A percentile compares a stretch with the other conserved stretches of the same genome.
Evolutionary conservation across 2,329 filamentous ascomycete species (phyloP).

Genomic region (Chaetothyriales sp.): DNA sequence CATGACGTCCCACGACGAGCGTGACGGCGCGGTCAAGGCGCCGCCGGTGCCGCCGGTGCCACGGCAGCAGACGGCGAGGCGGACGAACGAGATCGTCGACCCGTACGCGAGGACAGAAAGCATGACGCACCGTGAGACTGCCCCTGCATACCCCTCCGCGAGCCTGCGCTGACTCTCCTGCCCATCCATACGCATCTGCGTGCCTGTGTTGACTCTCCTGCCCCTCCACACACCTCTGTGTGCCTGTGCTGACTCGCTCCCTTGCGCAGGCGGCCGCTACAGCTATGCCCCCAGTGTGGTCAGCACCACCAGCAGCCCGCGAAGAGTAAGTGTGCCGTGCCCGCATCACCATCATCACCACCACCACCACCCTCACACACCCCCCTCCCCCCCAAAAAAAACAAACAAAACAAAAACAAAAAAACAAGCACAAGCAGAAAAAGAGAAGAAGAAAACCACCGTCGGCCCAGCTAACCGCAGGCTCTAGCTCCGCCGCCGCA

Average conservation of each 20-base stretch:
- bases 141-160: neutral
- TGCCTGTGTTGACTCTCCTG: conserved; percentile 3
- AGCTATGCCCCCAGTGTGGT: conserved; percentile 89
- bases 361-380: too few species aligned
- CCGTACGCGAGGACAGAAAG: conserved; percentile 76
- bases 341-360: too few species aligned
- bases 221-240: too few species aligned
- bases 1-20: conserved; percentile 4
- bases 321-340: conserved; percentile 39
- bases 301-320: conserved; percentile 83
- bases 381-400: too few species aligned
- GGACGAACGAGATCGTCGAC: conserved; percentile 33
- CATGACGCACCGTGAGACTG: conserved; percentile 65
- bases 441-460: too few species aligned
- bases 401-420: too few species aligned
- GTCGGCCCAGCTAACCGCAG: neutral
- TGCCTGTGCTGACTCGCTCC: conserved; percentile 2
- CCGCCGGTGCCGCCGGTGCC: conserved; percentile 16
- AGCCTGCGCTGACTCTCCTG: conserved; percentile 3
- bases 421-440: too few species aligned
- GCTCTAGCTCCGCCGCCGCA: conserved; percentile 60
- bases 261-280: conserved; percentile 56
- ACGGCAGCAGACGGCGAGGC: neutral
- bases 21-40: conserved; percentile 7
- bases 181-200: too few species aligned